Conservation (phyloP, 2,329 filamentous ascomycete genomes). For the Huntiella abstrusa region DNA sequence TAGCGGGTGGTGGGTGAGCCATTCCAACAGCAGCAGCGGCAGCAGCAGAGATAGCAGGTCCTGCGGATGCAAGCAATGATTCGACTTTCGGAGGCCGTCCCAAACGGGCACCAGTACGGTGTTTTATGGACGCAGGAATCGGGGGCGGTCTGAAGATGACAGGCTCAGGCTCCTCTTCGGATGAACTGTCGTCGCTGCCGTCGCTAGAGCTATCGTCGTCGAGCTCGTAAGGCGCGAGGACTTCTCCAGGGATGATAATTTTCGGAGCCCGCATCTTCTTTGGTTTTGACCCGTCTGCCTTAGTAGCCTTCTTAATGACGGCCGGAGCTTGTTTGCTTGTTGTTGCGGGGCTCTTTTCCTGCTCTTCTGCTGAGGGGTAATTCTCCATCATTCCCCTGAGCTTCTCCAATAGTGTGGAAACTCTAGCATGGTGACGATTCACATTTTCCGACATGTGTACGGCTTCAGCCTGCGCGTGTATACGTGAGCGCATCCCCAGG, state of each 20-base stretch:
- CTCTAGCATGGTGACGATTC: slow-evolving; percentile 40
- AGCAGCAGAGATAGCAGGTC: slow-evolving; percentile 21
- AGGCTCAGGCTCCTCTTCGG: slow-evolving; percentile 27
- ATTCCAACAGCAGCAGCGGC: slow-evolving; percentile 23
- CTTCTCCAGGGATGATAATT: slow-evolving; percentile 47
- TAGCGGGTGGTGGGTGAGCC: slow-evolving; percentile 39
- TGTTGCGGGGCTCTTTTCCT: slow-evolving; percentile 16
- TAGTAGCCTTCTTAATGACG: slow-evolving; percentile 1
- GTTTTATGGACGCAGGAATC: neutral
- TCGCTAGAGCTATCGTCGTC: slow-evolving; percentile 41
- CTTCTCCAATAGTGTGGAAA: slow-evolving; percentile 38
- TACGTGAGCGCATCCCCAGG: slow-evolving; percentile 34
- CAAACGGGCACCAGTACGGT: slow-evolving; percentile 8
- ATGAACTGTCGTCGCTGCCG: slow-evolving; percentile 22
- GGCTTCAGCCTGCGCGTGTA: slow-evolving; percentile 42
- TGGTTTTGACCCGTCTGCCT: slow-evolving; percentile 1
- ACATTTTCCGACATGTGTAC: slow-evolving; percentile 45
- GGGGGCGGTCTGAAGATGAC: slow-evolving; percentile 18
- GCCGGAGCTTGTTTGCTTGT: neutral
- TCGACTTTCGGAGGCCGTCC: slow-evolving; percentile 14
- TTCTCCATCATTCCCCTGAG: slow-evolving; percentile 41
- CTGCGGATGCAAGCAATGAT: slow-evolving; percentile 8
- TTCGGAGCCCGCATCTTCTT: slow-evolving; percentile 27
- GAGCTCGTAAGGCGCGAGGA: slow-evolving; percentile 45
- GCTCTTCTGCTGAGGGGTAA: slow-evolving; percentile 33